Conservation (phyloP, 2,329 filamentous ascomycete species). For the Sclerotinia sclerotiorum region DNA sequence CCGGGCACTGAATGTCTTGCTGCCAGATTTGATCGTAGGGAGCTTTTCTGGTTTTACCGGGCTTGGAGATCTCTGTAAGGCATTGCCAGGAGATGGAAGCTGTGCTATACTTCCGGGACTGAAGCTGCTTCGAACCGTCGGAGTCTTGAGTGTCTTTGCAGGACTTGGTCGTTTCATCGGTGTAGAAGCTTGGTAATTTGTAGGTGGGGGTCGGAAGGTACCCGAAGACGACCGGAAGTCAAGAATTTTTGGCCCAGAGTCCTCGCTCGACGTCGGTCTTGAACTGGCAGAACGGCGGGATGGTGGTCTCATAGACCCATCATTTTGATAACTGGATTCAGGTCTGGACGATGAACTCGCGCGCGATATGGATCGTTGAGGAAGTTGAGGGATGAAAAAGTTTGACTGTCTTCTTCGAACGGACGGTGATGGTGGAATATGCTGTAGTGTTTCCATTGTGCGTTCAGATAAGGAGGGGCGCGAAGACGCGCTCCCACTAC, state of each 20-base stretch:
- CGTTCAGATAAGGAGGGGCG: constrained; percentile 72
- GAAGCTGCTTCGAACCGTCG: constrained; percentile 34
- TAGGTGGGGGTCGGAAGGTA: constrained; percentile 47
- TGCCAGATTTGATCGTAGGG: constrained; percentile 42
- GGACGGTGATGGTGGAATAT: constrained; percentile 74
- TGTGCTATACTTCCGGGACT: constrained; percentile 35
- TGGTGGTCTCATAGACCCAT: constrained; percentile 52
- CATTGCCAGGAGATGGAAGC: constrained; percentile 41
- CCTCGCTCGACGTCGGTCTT: constrained; percentile 56
- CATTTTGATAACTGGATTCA: constrained; percentile 62
- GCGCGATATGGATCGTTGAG: constrained; percentile 51
- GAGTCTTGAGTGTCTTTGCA: constrained; percentile 43
- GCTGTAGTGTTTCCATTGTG: constrained; percentile 80
- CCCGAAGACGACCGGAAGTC: constrained; percentile 49
- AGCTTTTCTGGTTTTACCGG: constrained; percentile 37
- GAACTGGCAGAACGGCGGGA: constrained; percentile 51
- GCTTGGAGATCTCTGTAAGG: constrained; percentile 40
- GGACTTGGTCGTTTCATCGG: constrained; percentile 44
- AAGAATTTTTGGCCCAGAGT: constrained; percentile 42
- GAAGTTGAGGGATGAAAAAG: constrained; percentile 68
- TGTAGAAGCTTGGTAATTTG: constrained; percentile 47
- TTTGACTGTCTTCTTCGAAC: constrained; percentile 65
- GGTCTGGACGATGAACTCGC: constrained; percentile 33
- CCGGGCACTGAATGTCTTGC: constrained; percentile 50
- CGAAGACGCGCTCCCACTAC: constrained; percentile 20